Evolutionary conservation across 2,329 filamentous ascomycete species (phyloP).

Genomic region (Ascocoryne sarcoides): DNA sequence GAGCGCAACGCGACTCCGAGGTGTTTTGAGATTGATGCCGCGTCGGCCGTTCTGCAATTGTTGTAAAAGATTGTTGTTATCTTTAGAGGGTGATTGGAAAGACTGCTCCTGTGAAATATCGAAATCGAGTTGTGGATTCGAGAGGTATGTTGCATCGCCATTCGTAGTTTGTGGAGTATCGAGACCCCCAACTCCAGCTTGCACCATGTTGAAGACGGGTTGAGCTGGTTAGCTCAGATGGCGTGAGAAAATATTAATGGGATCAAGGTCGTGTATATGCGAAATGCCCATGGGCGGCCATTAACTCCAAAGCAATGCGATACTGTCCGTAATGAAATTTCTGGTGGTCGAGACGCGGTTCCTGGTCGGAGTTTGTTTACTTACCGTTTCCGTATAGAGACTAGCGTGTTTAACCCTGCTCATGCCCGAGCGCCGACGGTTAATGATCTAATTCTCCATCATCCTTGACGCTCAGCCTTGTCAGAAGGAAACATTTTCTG

Average conservation of each 20-base stretch:
- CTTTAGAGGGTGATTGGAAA: slow-evolving; percentile 71
- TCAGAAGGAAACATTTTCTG: too few species aligned
- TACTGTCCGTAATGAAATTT: slow-evolving; percentile 5
- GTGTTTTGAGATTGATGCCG: slow-evolving; percentile 56
- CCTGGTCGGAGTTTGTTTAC: slow-evolving; percentile 17
- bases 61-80: slow-evolving; percentile 65
- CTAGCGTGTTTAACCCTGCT: slow-evolving; percentile 6
- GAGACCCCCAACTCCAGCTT: slow-evolving; percentile 55
- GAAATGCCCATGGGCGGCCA: slow-evolving; percentile 19
- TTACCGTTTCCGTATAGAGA: slow-evolving; percentile 6
- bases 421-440: not conserved
- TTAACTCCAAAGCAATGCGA: slow-evolving; percentile 24
- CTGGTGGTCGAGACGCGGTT: slow-evolving; percentile 16
- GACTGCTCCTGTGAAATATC: slow-evolving; percentile 84
- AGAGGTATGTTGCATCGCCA: slow-evolving; percentile 76
- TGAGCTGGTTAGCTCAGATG: slow-evolving; percentile 15
- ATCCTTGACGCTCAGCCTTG: not conserved
- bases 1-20: slow-evolving; percentile 59
- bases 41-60: slow-evolving; percentile 60
- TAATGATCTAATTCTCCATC: too few species aligned
- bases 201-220: slow-evolving; percentile 44
- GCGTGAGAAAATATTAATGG: slow-evolving; percentile 12
- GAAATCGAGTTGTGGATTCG: slow-evolving; percentile 56
- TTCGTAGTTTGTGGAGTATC: slow-evolving; percentile 81
- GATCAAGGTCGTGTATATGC: slow-evolving; percentile 17